Base-by-base conservation (phyloP, 768 basidiomycete species). In the Leucogyrophana mollusca region DNA sequence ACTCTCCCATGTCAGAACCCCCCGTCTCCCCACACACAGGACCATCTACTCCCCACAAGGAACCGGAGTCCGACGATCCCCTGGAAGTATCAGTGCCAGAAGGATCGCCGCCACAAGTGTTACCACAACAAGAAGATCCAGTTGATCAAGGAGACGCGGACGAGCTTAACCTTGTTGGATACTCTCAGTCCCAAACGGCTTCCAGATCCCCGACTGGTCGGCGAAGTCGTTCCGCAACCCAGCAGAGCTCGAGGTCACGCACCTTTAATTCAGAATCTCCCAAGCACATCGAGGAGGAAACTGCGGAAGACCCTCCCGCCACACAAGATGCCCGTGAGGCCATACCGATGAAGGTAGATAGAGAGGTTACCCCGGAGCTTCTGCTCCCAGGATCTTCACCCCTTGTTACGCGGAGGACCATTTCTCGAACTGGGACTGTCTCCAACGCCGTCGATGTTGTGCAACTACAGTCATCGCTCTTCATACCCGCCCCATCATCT, bases 401-500 rank as follows among this genome's bases (percentile, higher is more conserved):
- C 1, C 21, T 33, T n/a, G 9, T 42, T 25, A 9, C 18, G 27
- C 45, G 33, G n/a, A 8, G 35, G 7, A 41, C 10, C 16, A 52
- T 52, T 9, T 21, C 43, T 32, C 46, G 42, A 22, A 51, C 41
- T 14, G 59, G 62, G 49, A 53, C 56, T 25, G 56, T 57, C 17
- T 57, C 56, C 40, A 58, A 59, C 4, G 56, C 61, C 14, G 54
- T 63, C 10, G 67, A 69, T 36, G 56, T 64, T 13, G 25, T 43
- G n/a, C 53, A 58, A 30, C 45, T 55, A 10, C 61, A 59, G 33
- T 53, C 59, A 9, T 56, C 62, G 17, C 55, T 68, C 13, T 59
- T 65, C 41, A 69, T 72, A 40, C 68, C 68, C 11, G 66, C 65
- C 3, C 68, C 68, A 11, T 59, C 70, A 10, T 62, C 67, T 22